These are phyloP conservation scores for Blastobotrys terrestris DNA, from an alignment of 805 yeast genomes.

Conservation along the genomic window DNA sequence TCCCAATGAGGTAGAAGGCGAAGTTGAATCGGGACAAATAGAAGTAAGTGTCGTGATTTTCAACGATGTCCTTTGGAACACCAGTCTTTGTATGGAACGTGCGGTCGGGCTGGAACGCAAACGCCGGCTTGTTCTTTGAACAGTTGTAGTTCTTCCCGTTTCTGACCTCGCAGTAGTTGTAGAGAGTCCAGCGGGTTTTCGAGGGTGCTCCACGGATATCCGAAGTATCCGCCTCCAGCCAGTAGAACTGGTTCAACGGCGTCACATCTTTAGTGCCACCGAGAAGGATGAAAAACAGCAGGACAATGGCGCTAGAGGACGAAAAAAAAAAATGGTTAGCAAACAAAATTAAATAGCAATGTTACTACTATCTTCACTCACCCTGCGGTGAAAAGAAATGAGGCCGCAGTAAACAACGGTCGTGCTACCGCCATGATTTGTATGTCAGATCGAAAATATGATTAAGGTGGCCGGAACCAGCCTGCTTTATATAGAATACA, in stretches of 20 bases:
- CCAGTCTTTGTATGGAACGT: constrained; percentile 53
- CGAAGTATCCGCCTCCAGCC: constrained; percentile 72
- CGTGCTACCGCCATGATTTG: constrained; percentile 14
- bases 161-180: constrained; percentile 51
- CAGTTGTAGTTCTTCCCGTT: constrained; percentile 47
- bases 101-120: constrained; percentile 74
- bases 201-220: constrained; percentile 38
- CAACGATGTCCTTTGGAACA: constrained; percentile 50
- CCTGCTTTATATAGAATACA: not conserved
- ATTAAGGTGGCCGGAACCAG: not conserved
- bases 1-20: constrained; percentile 55
- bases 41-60: constrained; percentile 44
- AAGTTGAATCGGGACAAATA: constrained; percentile 64
- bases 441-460: not conserved
- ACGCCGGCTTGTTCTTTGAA: constrained; percentile 58
- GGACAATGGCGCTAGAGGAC: constrained; percentile 38
- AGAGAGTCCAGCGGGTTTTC: constrained; percentile 74
- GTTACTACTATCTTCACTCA: too few relatives aligned
- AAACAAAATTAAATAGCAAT: too few relatives aligned
- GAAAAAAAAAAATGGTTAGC: not conserved
- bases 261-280: constrained; percentile 53
- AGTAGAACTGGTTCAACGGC: constrained; percentile 62
- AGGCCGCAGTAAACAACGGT: constrained; percentile 28
- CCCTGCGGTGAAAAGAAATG: constrained; percentile 35
- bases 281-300: constrained; percentile 57